Conservation (phyloP, 2,329 filamentous ascomycete species). For the Magnaporthiopsis rhizophila region DNA sequence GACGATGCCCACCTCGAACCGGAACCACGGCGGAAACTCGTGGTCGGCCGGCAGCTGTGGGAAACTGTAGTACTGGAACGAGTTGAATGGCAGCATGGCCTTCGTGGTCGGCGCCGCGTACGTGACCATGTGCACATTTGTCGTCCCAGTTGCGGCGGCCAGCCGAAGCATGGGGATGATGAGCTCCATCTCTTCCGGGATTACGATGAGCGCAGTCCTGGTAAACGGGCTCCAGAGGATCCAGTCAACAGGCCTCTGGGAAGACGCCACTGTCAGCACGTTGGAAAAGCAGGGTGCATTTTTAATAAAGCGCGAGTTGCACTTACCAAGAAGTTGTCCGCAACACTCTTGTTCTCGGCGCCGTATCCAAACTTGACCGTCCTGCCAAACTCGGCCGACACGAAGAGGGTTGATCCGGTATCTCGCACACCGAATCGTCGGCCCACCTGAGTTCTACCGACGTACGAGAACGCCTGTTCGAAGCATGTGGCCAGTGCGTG, state of each 20-base stretch:
- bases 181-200: conserved; percentile 53
- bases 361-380: conserved; percentile 27
- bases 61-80: conserved; percentile 41
- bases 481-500: too few relatives aligned
- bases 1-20: conserved; percentile 51
- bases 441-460: too few relatives aligned
- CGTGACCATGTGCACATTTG: conserved; percentile 25
- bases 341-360: too few relatives aligned
- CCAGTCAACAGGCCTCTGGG: conserved; percentile 48
- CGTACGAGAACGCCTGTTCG: too few relatives aligned
- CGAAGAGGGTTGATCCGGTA: conserved; percentile 21
- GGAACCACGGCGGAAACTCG: conserved; percentile 42
- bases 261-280: conserved; percentile 8
- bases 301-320: background rate
- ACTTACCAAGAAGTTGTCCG: conserved; percentile 26
- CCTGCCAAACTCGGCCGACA: conserved; percentile 38
- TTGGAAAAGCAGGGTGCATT: too few relatives aligned
- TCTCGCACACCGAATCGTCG: background rate
- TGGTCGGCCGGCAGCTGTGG: conserved; percentile 34
- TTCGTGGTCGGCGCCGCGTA: conserved; percentile 54
- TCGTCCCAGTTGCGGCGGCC: background rate
- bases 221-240: conserved; percentile 43
- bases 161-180: conserved; percentile 37
- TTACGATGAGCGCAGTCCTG: conserved; percentile 46
- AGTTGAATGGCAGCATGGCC: conserved; percentile 52